These are phyloP conservation scores for Crassisporium funariophilum DNA, from an alignment of 768 basidiomycete species.

Conservation along the genomic window DNA sequence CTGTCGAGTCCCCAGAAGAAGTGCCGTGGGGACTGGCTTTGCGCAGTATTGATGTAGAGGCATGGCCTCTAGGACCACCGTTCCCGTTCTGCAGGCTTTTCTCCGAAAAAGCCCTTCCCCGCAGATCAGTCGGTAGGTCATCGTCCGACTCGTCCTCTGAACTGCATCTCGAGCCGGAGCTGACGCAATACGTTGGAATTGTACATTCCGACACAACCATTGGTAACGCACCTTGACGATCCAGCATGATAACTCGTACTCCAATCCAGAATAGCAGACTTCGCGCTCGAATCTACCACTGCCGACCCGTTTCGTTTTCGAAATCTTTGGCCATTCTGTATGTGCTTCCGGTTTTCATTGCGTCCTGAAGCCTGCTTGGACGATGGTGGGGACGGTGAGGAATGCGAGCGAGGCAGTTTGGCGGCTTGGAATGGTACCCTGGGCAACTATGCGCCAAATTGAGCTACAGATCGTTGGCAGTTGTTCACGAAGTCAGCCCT, in stretches of 20 bases:
- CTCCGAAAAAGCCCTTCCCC: slow-evolving; percentile 42
- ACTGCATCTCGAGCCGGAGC: slow-evolving; percentile 53
- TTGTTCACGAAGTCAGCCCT: too few relatives aligned
- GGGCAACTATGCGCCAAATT: too few relatives aligned
- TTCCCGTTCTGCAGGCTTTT: slow-evolving; percentile 21
- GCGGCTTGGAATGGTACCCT: slow-evolving; percentile 14
- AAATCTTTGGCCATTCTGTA: slow-evolving; percentile 34
- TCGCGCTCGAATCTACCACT: slow-evolving; percentile 22
- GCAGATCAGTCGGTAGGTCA: slow-evolving; percentile 31
- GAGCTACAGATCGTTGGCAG: too few relatives aligned
- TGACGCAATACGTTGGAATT: slow-evolving; percentile 19
- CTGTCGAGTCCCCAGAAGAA: slow-evolving; percentile 44
- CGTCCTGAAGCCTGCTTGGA: slow-evolving; percentile 54
- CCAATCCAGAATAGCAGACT: slow-evolving; percentile 55
- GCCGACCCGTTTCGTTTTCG: slow-evolving; percentile 38
- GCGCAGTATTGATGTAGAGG: slow-evolving; percentile 31
- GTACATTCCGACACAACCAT: not conserved
- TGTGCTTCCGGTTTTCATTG: slow-evolving; percentile 46
- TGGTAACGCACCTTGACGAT: slow-evolving; percentile 66
- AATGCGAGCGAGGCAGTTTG: slow-evolving; percentile 81
- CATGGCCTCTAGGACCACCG: slow-evolving; percentile 24
- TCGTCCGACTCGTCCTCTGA: slow-evolving; percentile 63
- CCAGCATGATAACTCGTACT: slow-evolving; percentile 89
- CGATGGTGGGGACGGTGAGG: slow-evolving; percentile 75
- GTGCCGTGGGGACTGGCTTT: slow-evolving; percentile 33